A percentile compares a stretch with the other conserved stretches of the same genome.
Evolutionary conservation across 371 early-diverging fungal species (phyloP).

Genomic region (Ordospora colligata): DNA sequence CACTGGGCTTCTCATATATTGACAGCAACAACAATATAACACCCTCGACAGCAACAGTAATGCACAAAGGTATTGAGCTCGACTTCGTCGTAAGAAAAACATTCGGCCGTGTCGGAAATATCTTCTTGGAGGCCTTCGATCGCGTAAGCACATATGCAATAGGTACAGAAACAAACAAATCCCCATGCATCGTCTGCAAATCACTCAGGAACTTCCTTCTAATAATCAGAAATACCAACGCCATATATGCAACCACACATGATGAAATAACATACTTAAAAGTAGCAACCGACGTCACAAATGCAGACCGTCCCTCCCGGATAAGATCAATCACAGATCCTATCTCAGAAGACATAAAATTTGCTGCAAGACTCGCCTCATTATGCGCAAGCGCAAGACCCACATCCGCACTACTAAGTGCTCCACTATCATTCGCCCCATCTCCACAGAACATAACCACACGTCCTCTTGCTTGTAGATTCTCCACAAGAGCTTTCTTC

Average conservation of each 20-base stretch:
- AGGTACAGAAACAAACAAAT: conserved; percentile 51
- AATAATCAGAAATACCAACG: conserved; percentile 71
- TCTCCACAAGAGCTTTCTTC: conserved; percentile 64
- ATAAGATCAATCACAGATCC: conserved; percentile 78
- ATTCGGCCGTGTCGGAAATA: conserved; percentile 32
- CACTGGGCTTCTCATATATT: background rate
- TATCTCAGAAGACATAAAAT: conserved; percentile 82
- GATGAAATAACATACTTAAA: conserved; percentile 91
- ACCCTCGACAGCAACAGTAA: background rate
- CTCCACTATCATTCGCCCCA: conserved; percentile 98
- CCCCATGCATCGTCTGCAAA: conserved; percentile 56
- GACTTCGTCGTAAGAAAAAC: conserved; percentile 4
- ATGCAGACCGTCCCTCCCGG: conserved; percentile 86
- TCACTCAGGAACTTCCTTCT: conserved; percentile 59
- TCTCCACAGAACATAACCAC: conserved; percentile 69
- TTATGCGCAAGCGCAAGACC: conserved; percentile 89
- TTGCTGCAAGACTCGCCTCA: conserved; percentile 89
- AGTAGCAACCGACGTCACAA: conserved; percentile 86
- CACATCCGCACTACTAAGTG: conserved; percentile 87
- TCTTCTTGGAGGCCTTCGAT: conserved; percentile 23
- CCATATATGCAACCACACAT: conserved; percentile 76
- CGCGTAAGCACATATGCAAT: conserved; percentile 37
- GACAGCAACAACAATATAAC: background rate
- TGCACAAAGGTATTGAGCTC: conserved; percentile 10
- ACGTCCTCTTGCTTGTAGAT: conserved; percentile 33